These are phyloP conservation scores for Tricholomella constricta DNA, from an alignment of 768 basidiomycete genomes.

Conservation along the genomic window DNA sequence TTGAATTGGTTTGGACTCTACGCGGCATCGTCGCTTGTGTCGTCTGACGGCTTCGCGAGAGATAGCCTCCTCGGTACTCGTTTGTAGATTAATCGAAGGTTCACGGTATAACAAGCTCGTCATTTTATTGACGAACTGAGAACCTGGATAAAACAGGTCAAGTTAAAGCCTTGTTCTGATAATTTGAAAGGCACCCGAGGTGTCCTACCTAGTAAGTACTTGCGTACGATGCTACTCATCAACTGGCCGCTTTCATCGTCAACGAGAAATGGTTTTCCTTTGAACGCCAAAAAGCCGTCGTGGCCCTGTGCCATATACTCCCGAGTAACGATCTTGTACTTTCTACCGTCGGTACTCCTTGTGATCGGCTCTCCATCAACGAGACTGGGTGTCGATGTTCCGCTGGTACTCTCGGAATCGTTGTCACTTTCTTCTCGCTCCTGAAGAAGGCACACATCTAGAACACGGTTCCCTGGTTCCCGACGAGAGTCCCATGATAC, in stretches of 20 bases:
- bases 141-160: constrained; percentile 44
- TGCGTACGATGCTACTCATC: constrained; percentile 78
- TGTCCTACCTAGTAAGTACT: constrained; percentile 81
- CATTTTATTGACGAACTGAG: constrained; percentile 72
- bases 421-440: constrained; percentile 35
- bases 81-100: constrained; percentile 36
- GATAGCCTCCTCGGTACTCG: constrained; percentile 46
- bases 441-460: constrained; percentile 66
- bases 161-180: too few relatives aligned
- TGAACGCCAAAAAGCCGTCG: constrained; percentile 76
- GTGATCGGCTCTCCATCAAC: constrained; percentile 56
- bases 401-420: constrained; percentile 20
- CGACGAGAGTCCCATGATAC: constrained; percentile 86
- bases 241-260: constrained; percentile 84
- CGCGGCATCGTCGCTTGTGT: constrained; percentile 23
- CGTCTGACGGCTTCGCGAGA: constrained; percentile 48
- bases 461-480: constrained; percentile 69
- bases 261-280: constrained; percentile 66
- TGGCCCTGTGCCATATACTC: constrained; percentile 85
- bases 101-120: constrained; percentile 37
- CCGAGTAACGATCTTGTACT: constrained; percentile 82
- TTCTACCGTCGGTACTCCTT: constrained; percentile 52
- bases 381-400: constrained; percentile 30
- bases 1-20: constrained; percentile 31
- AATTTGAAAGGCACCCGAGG: too few relatives aligned